Evolutionary conservation across 2,329 filamentous ascomycete species (phyloP).

Genomic region (Phialophora tarda): DNA sequence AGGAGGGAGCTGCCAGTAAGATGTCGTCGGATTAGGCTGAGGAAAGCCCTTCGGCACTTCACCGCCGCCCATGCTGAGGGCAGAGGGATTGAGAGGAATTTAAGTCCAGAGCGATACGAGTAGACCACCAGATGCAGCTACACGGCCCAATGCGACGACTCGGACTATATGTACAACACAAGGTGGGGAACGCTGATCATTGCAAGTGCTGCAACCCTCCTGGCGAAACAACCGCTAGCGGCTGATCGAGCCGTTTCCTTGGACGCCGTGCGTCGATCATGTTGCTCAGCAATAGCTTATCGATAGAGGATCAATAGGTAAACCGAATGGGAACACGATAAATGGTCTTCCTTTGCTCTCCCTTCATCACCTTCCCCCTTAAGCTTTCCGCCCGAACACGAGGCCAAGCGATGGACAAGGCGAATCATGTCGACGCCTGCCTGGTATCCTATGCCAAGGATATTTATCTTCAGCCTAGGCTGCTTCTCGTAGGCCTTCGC

Average conservation of each 20-base stretch:
- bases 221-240: no score
- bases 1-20: slow-evolving; percentile 47
- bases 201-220: not conserved
- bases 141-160: not conserved
- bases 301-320: not conserved
- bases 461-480: no score
- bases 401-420: no score
- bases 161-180: not conserved
- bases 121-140: not conserved
- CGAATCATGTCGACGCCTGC: no score
- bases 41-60: slow-evolving; percentile 40
- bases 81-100: not conserved
- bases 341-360: no score
- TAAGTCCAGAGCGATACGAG: not conserved
- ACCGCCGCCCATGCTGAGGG: slow-evolving; percentile 21
- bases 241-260: no score
- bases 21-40: slow-evolving; percentile 41
- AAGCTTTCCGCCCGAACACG: no score
- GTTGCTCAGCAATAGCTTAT: not conserved
- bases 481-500: no score
- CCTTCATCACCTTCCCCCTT: no score
- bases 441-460: no score
- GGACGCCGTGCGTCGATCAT: not conserved
- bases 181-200: not conserved
- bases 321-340: not conserved